Conservation (phyloP, 768 basidiomycete species). For the Psilocybe cyanescens region DNA sequence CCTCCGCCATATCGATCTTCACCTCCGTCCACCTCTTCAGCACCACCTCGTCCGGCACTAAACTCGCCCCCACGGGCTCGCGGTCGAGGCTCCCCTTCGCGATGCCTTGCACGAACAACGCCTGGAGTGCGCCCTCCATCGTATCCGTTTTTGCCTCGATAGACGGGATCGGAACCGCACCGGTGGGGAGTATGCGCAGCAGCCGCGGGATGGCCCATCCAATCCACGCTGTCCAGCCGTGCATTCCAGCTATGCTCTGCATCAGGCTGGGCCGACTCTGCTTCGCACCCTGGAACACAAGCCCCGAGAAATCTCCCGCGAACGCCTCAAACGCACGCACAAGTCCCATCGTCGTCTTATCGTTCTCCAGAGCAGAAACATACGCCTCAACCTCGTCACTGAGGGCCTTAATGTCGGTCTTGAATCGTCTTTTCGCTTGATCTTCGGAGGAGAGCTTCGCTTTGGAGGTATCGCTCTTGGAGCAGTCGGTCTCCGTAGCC, state of each 20-base stretch:
- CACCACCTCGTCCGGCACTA: constrained; percentile 37
- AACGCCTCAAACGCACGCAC: constrained; percentile 21
- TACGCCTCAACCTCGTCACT: constrained; percentile 22
- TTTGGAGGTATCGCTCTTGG: not conserved
- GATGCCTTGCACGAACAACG: constrained; percentile 30
- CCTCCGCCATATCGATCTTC: constrained; percentile 33
- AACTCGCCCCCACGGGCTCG: constrained; percentile 23
- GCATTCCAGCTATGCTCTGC: constrained; percentile 16
- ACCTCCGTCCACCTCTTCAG: constrained; percentile 40
- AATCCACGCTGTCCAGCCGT: constrained; percentile 30
- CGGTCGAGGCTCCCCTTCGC: constrained; percentile 18
- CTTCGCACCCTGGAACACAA: constrained; percentile 12
- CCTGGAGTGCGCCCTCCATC: constrained; percentile 36
- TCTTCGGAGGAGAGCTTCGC: not conserved
- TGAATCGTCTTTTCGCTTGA: constrained; percentile 17
- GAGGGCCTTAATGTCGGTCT: constrained; percentile 17
- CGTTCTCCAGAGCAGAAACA: constrained; percentile 22
- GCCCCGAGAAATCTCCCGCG: constrained; percentile 12
- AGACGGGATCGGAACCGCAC: constrained; percentile 38
- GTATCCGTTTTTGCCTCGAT: constrained; percentile 38
- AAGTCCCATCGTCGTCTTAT: constrained; percentile 28
- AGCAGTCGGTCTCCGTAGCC: not conserved
- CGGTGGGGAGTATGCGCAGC: constrained; percentile 28
- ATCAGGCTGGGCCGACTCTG: not conserved
- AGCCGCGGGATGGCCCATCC: constrained; percentile 39